These are phyloP conservation scores for Aspergillus tamarii DNA, from an alignment of 2,329 filamentous ascomycete genomes.

Conservation along the genomic window DNA sequence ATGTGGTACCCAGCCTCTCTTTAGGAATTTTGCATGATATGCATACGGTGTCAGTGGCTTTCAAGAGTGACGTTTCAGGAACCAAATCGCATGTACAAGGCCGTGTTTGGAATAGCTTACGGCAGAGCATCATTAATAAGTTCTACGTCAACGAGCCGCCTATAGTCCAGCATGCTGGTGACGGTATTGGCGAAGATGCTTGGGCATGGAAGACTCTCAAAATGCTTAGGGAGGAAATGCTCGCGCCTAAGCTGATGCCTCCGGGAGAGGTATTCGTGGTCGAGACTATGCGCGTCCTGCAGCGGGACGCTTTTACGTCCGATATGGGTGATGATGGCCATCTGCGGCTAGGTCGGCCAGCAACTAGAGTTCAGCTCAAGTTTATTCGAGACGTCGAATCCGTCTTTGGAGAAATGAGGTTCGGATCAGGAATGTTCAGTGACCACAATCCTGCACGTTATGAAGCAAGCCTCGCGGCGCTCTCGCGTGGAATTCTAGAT, in stretches of 20 bases:
- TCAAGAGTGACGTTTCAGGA: slow-evolving; percentile 71
- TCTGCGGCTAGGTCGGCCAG: slow-evolving; percentile 62
- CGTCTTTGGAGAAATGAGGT: slow-evolving; percentile 70
- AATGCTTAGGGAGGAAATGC: slow-evolving; percentile 68
- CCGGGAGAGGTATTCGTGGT: slow-evolving; percentile 77
- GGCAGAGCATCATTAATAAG: slow-evolving; percentile 63
- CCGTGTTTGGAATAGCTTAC: slow-evolving; percentile 67
- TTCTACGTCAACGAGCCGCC: slow-evolving; percentile 59
- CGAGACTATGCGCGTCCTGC: slow-evolving; percentile 68
- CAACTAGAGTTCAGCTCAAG: slow-evolving; percentile 69
- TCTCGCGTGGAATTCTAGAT: slow-evolving; percentile 53
- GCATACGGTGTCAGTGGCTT: slow-evolving; percentile 70
- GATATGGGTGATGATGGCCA: slow-evolving; percentile 46
- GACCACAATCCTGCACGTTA: slow-evolving; percentile 78
- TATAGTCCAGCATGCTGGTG: slow-evolving; percentile 47
- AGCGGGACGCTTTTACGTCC: slow-evolving; percentile 65
- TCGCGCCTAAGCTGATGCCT: slow-evolving; percentile 70
- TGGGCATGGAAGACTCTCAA: slow-evolving; percentile 72
- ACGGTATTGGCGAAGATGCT: slow-evolving; percentile 62
- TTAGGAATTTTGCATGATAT: slow-evolving; percentile 75
- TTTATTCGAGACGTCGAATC: slow-evolving; percentile 73
- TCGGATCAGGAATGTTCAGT: slow-evolving; percentile 72
- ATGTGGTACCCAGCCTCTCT: slow-evolving; percentile 74
- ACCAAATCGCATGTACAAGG: slow-evolving; percentile 69
- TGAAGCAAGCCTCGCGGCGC: slow-evolving; percentile 67